Base-by-base conservation (phyloP, 441 rosid genomes). In the Arabidopsis hybrid region DNA sequence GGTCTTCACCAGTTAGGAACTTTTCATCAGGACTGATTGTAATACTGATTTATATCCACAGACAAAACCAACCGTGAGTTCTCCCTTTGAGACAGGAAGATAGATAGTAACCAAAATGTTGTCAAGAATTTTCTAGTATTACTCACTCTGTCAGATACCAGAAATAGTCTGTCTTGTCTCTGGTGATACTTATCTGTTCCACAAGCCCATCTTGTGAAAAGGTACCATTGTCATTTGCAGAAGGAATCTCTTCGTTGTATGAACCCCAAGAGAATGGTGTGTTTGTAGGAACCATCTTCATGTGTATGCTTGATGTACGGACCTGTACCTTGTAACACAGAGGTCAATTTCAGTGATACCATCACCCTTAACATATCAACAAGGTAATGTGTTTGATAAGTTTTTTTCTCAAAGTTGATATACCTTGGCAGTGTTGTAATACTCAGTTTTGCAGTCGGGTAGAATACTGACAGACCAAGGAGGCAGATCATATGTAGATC, bases 131-230 rank as follows among this genome's bases (percentile, higher is more conserved):
- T 63, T 36, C 49, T 61, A 47, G 56, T 47, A 17, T 49, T 45
- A 78, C 81, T 78, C 7, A 88, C 93, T 85, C 89, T 67, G 89
- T 84, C 75, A 84, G 78, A 74, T 88, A 88, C 93, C 93, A 88
- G 71, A 88, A 64, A 69, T 88, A 88, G 57, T 88, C 90, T 0
- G 93, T 59, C 50, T 74, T 16, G 75, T 88, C 93, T 63, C 84
- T 45, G 26, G 93, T 86, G 16, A 85, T 52, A 62, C 69, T 75
- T 18, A 82, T 56, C 73, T 88, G 93, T 71, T 88, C 93, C 76
- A 73, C 69, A 42, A 88, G 83, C 66, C 93, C 88, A 12, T 52
- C 65, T 51, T 21, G 26, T 0, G 82, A 32, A 71, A 81, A 65
- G 4, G 85, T 79, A 21, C 71, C 79, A 50, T 63, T 73, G 14